phyloP scores from a whole-genome alignment of 208 protist genomes.

The Leishmania guyanensis region DNA sequence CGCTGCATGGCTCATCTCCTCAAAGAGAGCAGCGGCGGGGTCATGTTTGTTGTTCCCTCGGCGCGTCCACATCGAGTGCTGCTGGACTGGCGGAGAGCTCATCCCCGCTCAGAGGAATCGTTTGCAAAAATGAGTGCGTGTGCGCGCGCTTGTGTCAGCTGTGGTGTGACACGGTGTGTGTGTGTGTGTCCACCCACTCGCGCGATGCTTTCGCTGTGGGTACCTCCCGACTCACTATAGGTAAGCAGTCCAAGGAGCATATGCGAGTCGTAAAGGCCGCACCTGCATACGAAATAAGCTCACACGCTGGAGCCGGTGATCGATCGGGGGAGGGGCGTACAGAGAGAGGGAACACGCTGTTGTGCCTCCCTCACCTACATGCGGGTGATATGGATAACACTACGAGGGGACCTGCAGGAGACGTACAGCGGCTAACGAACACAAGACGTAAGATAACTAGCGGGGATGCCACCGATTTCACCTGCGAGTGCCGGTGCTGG shows the following conservation, averaged over 20 bases:
- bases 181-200: background rate
- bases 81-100: background rate
- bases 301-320: background rate
- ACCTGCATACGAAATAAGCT: background rate
- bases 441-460: background rate
- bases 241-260: background rate
- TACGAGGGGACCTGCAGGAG: background rate
- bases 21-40: constrained; percentile 11
- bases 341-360: background rate
- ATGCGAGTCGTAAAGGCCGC: background rate
- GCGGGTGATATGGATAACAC: background rate
- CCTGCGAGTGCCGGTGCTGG: background rate
- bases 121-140: background rate
- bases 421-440: background rate
- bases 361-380: background rate
- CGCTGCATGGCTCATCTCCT: constrained; percentile 14
- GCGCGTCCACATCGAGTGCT: background rate
- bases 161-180: background rate
- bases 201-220: background rate
- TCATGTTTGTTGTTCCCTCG: constrained; percentile 4
- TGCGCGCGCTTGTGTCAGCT: background rate
- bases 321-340: background rate
- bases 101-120: background rate
- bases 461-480: background rate
- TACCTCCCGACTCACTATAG: background rate